A percentile compares a stretch with the other conserved stretches of the same genome.
phyloP scores from a whole-genome alignment of 768 basidiomycete genomes.

The Russula abietina region DNA sequence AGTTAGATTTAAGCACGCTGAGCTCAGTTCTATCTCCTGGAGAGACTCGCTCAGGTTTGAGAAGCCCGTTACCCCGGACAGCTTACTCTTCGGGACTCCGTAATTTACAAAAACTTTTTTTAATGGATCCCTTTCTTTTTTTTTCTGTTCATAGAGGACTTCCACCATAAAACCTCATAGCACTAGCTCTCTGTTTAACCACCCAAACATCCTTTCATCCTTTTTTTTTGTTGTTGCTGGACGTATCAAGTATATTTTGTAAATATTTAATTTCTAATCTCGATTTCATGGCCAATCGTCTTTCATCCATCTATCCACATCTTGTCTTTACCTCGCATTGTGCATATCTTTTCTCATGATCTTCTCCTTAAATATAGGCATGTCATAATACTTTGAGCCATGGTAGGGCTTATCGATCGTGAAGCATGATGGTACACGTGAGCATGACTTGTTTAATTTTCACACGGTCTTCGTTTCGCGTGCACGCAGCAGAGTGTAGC shows the following conservation, averaged over 20 bases:
- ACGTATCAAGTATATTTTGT: background rate
- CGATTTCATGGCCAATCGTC: background rate
- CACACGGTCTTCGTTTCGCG: no score
- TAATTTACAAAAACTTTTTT: background rate
- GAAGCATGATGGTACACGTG: no score
- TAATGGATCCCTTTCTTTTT: background rate
- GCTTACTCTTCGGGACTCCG: background rate
- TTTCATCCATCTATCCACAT: background rate
- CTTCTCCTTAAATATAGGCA: no score
- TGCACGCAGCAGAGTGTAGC: no score
- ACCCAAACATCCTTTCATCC: background rate
- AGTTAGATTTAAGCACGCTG: no score
- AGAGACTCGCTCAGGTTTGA: slow-evolving; percentile 10
- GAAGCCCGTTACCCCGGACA: background rate
- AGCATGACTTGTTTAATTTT: no score
- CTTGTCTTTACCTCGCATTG: background rate
- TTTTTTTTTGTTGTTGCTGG: background rate
- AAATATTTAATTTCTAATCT: background rate
- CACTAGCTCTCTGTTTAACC: background rate
- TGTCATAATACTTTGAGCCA: no score
- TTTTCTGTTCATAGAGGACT: background rate
- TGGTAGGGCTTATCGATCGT: no score
- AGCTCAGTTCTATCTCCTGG: slow-evolving; percentile 3
- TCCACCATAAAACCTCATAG: background rate
- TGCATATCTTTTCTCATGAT: no score